Evolutionary conservation across 2,329 filamentous ascomycete species (phyloP).

Genomic region (Colletotrichum eleusines): DNA sequence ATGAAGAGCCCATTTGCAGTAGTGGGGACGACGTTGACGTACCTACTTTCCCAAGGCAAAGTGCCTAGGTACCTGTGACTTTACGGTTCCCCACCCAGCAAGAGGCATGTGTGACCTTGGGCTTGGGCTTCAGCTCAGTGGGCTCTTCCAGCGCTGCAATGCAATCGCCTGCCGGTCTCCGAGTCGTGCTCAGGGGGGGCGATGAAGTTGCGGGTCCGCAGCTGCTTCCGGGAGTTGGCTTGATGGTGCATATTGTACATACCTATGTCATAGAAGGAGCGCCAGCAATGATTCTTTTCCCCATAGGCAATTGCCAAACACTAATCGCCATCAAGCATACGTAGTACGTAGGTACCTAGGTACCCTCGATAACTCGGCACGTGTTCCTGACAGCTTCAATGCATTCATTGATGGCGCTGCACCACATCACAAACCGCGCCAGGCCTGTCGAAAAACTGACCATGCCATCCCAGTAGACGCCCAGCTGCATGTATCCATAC

Average conservation of each 20-base stretch:
- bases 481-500: conserved; percentile 1
- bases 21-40: conserved; percentile 34
- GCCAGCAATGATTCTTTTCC: not conserved
- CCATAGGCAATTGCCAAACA: not conserved
- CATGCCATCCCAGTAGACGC: not conserved
- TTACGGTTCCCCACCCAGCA: not conserved
- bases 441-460: not conserved
- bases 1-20: conserved; percentile 37
- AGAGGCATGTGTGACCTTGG: not conserved
- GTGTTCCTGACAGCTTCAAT: not conserved
- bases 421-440: not conserved
- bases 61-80: not conserved
- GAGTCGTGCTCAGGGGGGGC: not conserved
- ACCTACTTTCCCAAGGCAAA: not conserved
- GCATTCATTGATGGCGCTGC: not conserved
- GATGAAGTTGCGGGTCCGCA: not conserved
- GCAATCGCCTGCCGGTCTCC: conserved; percentile 4
- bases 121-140: not conserved
- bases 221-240: not conserved
- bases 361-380: not conserved
- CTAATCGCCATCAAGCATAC: conserved; percentile 10
- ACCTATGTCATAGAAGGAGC: not conserved
- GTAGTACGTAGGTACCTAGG: too few species aligned
- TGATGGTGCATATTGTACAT: not conserved
- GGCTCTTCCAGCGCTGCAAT: not conserved